These are phyloP conservation scores for Salvia rosmarinus DNA, from an alignment of 257 asterid genomes.

Conservation along the genomic window DNA sequence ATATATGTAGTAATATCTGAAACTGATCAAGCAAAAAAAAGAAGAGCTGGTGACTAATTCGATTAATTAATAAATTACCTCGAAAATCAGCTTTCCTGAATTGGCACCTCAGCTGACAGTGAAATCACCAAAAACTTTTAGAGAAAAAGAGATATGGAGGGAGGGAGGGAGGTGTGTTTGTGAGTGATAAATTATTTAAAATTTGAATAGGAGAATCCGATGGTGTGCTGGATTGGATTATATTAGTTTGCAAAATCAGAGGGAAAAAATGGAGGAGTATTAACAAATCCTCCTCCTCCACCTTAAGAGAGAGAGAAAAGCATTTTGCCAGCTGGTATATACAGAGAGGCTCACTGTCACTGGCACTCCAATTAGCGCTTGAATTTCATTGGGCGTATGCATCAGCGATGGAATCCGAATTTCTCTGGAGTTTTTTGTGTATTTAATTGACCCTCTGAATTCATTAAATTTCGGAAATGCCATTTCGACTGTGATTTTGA, in stretches of 20 bases:
- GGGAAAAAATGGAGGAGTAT: background rate
- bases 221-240: slow-evolving; percentile 25
- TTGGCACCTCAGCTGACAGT: slow-evolving; percentile 32
- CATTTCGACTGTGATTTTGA: slow-evolving; percentile 26
- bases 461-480: slow-evolving; percentile 37
- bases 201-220: slow-evolving; percentile 31
- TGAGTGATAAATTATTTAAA: slow-evolving; percentile 24
- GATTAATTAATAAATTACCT: slow-evolving; percentile 36
- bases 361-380: slow-evolving; percentile 37
- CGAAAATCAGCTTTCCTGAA: slow-evolving; percentile 28
- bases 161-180: background rate
- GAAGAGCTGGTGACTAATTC: background rate
- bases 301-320: background rate
- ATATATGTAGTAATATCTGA: background rate
- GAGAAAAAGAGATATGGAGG: slow-evolving; percentile 3
- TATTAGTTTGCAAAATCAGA: slow-evolving; percentile 29
- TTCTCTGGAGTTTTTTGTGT: slow-evolving; percentile 35
- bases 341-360: slow-evolving; percentile 25
- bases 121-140: slow-evolving; percentile 18
- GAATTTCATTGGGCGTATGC: slow-evolving; percentile 32
- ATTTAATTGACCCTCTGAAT: slow-evolving; percentile 32
- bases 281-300: background rate
- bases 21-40: slow-evolving; percentile 11
- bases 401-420: slow-evolving; percentile 37
- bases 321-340: slow-evolving; percentile 31